Evolutionary conservation across 2,329 filamentous ascomycete genomes (phyloP).

Genomic region (Davidsoniella virescens): DNA sequence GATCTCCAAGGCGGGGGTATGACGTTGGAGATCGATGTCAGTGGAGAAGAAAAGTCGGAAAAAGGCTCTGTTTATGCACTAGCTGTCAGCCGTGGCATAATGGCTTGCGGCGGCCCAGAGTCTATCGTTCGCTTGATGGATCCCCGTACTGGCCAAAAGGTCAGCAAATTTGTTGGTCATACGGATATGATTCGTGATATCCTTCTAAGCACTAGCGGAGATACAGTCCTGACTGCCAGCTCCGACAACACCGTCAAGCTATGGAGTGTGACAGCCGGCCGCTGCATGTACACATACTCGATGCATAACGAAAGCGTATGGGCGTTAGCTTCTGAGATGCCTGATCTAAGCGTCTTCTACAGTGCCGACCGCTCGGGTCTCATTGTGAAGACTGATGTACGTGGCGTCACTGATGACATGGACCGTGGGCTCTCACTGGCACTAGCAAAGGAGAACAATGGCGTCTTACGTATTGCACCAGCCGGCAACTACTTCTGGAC

Average conservation of each 20-base stretch:
- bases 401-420: conserved; percentile 47
- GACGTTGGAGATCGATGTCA: conserved; percentile 70
- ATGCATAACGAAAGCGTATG: conserved; percentile 99
- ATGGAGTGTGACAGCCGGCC: conserved; percentile 87
- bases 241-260: conserved; percentile 96
- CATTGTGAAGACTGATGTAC: conserved; percentile 90
- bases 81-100: conserved; percentile 58
- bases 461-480: conserved; percentile 50
- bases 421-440: conserved; percentile 83
- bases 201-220: conserved; percentile 72
- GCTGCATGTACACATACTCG: conserved; percentile 94
- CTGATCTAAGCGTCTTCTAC: conserved; percentile 77
- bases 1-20: conserved; percentile 79
- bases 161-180: conserved; percentile 94
- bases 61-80: conserved; percentile 95
- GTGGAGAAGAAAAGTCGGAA: conserved; percentile 64
- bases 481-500: conserved; percentile 75
- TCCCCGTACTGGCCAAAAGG: conserved; percentile 67
- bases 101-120: conserved; percentile 88
- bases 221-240: conserved; percentile 84
- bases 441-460: conserved; percentile 82
- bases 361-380: conserved; percentile 83
- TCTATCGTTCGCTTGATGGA: conserved; percentile 90
- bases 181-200: conserved; percentile 89
- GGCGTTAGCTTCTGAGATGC: conserved; percentile 82